Percentiles rank a stretch among this genome's conserved stretches.
Conservation (phyloP, 140 eudicot species). For the Erigeron philadelphicus region DNA sequence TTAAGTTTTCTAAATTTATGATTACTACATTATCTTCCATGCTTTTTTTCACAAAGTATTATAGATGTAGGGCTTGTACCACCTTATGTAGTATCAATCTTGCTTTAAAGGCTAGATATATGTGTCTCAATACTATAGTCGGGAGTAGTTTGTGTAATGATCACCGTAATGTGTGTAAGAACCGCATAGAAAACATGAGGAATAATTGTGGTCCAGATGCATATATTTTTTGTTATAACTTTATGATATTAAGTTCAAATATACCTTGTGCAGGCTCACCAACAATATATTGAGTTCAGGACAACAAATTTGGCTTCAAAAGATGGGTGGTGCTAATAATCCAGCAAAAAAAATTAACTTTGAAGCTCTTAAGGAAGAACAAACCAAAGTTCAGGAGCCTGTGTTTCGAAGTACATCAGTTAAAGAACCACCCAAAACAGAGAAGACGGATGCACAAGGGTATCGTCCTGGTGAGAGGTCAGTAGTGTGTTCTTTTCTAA, state of each 20-base stretch:
- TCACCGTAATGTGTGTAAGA: background rate
- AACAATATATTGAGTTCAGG: constrained; percentile 83
- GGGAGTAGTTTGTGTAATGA: background rate
- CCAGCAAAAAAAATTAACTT: constrained; percentile 43
- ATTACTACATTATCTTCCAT: background rate
- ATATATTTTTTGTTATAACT: background rate
- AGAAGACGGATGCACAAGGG: constrained; percentile 47
- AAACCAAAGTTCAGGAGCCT: constrained; percentile 36
- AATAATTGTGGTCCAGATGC: constrained; percentile 9
- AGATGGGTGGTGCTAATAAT: constrained; percentile 87
- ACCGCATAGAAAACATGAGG: background rate
- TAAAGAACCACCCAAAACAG: constrained; percentile 37
- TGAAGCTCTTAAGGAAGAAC: constrained; percentile 47
- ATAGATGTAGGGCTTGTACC: background rate
- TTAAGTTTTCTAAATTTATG: too few species aligned
- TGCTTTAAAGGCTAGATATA: background rate
- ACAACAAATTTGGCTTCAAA: constrained; percentile 92
- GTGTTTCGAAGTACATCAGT: constrained; percentile 37
- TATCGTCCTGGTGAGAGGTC: constrained; percentile 95
- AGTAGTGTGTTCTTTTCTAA: constrained; percentile 1
- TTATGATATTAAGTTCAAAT: background rate
- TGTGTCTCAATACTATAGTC: background rate
- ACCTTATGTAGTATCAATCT: background rate
- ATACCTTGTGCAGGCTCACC: constrained; percentile 59
- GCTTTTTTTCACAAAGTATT: background rate